phyloP scores from a whole-genome alignment of 2,329 filamentous ascomycete species.

The Pyrenochaeta sp. region DNA sequence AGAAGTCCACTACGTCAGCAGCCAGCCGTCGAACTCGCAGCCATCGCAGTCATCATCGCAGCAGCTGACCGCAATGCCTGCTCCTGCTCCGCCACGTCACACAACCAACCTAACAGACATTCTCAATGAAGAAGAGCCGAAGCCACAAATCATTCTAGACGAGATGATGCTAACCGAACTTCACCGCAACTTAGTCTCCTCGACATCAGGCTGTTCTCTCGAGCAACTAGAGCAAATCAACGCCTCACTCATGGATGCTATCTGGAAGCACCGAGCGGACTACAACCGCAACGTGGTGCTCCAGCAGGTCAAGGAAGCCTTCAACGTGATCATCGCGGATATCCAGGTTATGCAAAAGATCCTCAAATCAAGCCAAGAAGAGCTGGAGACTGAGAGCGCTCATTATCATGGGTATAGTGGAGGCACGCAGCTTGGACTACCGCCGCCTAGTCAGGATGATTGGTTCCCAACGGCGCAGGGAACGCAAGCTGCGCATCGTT shows the following conservation, averaged over 20 bases:
- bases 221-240: constrained; percentile 97
- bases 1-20: constrained; percentile 46
- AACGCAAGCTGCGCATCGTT: not conserved
- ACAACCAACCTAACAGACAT: constrained; percentile 50
- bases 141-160: constrained; percentile 56
- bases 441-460: not conserved
- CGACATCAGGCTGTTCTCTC: constrained; percentile 80
- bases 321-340: constrained; percentile 77
- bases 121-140: constrained; percentile 51
- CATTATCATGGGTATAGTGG: not conserved
- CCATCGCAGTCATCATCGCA: constrained; percentile 51
- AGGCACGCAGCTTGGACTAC: not conserved
- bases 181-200: constrained; percentile 68
- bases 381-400: constrained; percentile 16
- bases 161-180: constrained; percentile 64
- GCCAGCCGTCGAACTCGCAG: constrained; percentile 49
- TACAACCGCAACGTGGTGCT: constrained; percentile 85
- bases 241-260: constrained; percentile 85
- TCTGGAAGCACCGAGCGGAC: constrained; percentile 81
- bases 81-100: constrained; percentile 47
- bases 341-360: constrained; percentile 65
- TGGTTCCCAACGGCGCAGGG: not conserved
- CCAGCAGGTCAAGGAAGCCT: constrained; percentile 69
- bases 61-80: constrained; percentile 40
- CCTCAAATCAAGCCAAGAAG: constrained; percentile 52